A percentile compares a stretch with the other conserved stretches of the same genome.
Evolutionary conservation across 1,284 basidiomycete species (phyloP).

Genomic region (Tilletia indica): DNA sequence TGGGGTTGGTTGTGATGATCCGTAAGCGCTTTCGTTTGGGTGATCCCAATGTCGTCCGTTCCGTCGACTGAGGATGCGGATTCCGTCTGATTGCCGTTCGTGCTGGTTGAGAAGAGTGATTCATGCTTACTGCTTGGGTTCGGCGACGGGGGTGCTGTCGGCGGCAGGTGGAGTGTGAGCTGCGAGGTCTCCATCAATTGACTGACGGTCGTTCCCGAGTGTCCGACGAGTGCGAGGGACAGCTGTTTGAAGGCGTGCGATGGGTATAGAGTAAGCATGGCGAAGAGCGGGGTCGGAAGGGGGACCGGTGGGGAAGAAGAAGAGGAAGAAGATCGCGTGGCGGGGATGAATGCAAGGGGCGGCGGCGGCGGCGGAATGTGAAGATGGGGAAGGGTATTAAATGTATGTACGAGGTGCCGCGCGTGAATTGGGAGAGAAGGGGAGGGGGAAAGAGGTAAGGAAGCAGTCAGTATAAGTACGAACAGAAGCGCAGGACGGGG

Average conservation of each 20-base stretch:
- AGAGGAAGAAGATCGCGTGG: neutral
- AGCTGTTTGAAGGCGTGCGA: neutral
- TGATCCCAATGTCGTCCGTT: neutral
- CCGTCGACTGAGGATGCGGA: constrained; percentile 1
- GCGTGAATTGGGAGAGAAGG: neutral
- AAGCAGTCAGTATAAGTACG: neutral
- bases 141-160: constrained; percentile 16
- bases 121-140: constrained; percentile 10
- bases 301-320: neutral
- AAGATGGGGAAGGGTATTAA: no score
- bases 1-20: neutral
- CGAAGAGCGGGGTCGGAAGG: neutral
- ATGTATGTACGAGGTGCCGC: no score
- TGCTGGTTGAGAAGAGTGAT: neutral
- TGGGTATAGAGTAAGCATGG: constrained; percentile 4
- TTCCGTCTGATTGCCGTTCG: constrained; percentile 1
- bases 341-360: no score
- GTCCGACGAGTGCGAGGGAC: constrained; percentile 10
- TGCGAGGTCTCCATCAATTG: constrained; percentile 15
- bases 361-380: no score
- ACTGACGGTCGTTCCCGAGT: neutral
- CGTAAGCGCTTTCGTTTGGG: constrained; percentile 16
- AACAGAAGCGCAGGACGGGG: neutral
- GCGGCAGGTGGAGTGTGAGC: constrained; percentile 11
- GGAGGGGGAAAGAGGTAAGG: neutral